Base-by-base conservation (phyloP, 2,329 filamentous ascomycete species). In the Arachnomyces sp. region DNA sequence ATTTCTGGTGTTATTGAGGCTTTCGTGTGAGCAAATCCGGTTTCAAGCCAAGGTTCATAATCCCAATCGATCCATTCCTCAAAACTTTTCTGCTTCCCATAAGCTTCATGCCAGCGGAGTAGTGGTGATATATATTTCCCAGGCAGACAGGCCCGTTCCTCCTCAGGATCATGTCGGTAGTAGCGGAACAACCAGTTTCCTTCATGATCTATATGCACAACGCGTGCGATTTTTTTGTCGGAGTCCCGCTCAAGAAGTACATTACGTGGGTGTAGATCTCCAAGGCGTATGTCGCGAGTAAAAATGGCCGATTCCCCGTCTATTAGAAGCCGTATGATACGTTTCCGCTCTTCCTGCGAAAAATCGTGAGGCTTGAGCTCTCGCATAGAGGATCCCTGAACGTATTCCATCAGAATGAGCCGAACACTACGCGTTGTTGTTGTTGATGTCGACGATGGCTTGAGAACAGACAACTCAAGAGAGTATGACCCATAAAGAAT, bases 1-100 rank as follows among this genome's bases (percentile, higher is more conserved):
- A 38, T 31, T 16, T 30, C n/a, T 7, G 36, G 36, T 15, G 36
- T 38, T 12, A 38, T 17, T n/a, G 36, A 38, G 14, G 36, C n/a
- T 14, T 4, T 14, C 17, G 36, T 38, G 16, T 43, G 13, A 2
- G 42, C 42, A 31, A 30, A 44, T 28, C 34, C 30, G 12, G 8
- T 15, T 9, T 31, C 33, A 38, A 40, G 18, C 42, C 38, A 38
- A 11, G 29, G 16, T 17, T 40, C 28, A n/a, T 32, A 44, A 15
- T 44, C 42, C 42, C 42, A 40, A 25, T 44, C 34, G 8, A 40
- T 31, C 42, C 42, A 44, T 3, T 31, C 31, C 7, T 15, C 8
- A 17, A 44, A 40, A 2, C 25, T 11, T 15, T 34, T 14, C 11
- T n/a, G 8, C n/a, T 7, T 12, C 3, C 25, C 13, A 6, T 13